These are phyloP conservation scores for Phytopythium aichiense DNA, from an alignment of 352 stramenopile species.

Conservation along the genomic window DNA sequence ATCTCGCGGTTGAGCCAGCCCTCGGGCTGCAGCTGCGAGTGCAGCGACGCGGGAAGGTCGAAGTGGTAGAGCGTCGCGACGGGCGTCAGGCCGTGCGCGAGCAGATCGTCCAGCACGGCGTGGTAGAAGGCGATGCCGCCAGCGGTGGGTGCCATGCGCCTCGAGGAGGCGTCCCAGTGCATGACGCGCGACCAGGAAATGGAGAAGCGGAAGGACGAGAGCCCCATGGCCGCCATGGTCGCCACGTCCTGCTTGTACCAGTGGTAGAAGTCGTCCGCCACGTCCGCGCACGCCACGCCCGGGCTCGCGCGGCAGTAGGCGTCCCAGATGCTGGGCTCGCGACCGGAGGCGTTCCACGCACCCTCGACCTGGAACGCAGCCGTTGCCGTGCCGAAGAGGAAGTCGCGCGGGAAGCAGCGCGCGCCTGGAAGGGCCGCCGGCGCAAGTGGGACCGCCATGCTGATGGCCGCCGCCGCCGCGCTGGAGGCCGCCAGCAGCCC, in stretches of 20 bases:
- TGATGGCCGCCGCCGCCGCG: not conserved
- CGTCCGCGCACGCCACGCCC: conserved; percentile 88
- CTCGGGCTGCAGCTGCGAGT: conserved; percentile 61
- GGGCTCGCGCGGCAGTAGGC: conserved; percentile 76
- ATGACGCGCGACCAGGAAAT: conserved; percentile 92
- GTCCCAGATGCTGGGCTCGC: conserved; percentile 93
- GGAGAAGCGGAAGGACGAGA: conserved; percentile 92
- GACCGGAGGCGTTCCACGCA: conserved; percentile 73
- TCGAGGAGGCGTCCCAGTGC: conserved; percentile 54
- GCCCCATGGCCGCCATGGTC: conserved; percentile 89
- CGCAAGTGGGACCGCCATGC: not conserved
- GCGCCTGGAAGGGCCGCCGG: too few relatives aligned
- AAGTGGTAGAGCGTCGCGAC: conserved; percentile 96
- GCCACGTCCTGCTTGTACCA: conserved; percentile 89
- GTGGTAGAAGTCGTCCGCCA: conserved; percentile 94
- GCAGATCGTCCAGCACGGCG: conserved; percentile 83
- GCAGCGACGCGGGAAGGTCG: conserved; percentile 89
- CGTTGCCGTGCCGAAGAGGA: conserved; percentile 89
- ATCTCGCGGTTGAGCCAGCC: conserved; percentile 68
- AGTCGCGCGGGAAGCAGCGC: conserved; percentile 67
- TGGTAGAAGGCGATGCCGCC: conserved; percentile 93
- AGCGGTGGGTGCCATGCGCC: conserved; percentile 76
- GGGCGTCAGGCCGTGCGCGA: conserved; percentile 74
- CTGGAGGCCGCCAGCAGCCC: not conserved
- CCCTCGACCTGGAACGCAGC: conserved; percentile 94